A percentile compares a stretch with the other conserved stretches of the same genome.
phyloP scores from a whole-genome alignment of 306 rosid genomes.

The Amphicarpaea edgeworthii region DNA sequence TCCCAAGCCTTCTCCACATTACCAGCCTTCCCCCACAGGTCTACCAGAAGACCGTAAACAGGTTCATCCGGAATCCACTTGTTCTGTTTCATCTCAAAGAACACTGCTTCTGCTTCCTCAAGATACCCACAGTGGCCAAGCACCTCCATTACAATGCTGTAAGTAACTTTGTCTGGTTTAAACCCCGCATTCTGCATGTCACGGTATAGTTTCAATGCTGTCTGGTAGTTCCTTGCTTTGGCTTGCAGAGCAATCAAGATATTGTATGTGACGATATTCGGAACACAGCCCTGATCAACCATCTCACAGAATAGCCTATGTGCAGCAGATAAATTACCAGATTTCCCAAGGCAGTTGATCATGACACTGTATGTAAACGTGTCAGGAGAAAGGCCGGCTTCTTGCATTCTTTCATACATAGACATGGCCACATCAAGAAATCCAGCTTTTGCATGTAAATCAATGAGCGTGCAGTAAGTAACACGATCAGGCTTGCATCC shows the following conservation, averaged over 20 bases:
- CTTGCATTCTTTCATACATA: constrained; percentile 88
- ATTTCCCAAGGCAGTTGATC: constrained; percentile 94
- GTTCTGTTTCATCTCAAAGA: constrained; percentile 77
- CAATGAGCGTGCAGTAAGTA: constrained; percentile 93
- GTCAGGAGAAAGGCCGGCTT: constrained; percentile 89
- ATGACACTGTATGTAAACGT: constrained; percentile 97
- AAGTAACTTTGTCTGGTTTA: constrained; percentile 90
- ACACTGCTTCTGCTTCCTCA: constrained; percentile 84
- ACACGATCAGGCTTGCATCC: constrained; percentile 92
- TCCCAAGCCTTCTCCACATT: constrained; percentile 90
- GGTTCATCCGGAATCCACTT: constrained; percentile 94
- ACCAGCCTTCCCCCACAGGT: constrained; percentile 97
- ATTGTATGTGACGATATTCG: constrained; percentile 91
- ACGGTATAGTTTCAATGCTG: constrained; percentile 78
- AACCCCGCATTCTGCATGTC: constrained; percentile 89
- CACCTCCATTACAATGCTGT: constrained; percentile 97
- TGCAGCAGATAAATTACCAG: constrained; percentile 87
- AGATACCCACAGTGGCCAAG: constrained; percentile 94
- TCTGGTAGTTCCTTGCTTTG: constrained; percentile 89
- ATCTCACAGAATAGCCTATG: constrained; percentile 83
- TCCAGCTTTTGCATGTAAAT: constrained; percentile 96
- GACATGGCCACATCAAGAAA: constrained; percentile 84
- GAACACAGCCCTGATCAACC: constrained; percentile 89
- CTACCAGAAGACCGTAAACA: constrained; percentile 92
- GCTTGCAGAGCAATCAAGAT: constrained; percentile 96